Evolutionary conservation across 805 yeast genomes (phyloP), one percentile per base, ranked within the genome.

Genomic region (Candida dendrica): DNA sequence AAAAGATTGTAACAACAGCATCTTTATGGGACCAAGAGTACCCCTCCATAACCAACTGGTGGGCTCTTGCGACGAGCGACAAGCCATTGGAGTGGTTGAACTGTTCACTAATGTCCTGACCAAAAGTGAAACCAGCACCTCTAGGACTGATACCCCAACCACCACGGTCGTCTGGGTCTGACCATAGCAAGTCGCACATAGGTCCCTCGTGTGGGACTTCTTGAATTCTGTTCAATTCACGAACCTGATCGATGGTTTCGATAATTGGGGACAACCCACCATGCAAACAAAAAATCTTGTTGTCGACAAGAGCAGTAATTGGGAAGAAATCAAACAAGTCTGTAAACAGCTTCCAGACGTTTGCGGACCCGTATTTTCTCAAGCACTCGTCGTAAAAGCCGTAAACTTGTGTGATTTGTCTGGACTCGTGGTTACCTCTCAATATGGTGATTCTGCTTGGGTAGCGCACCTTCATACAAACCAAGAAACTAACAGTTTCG

Each of bases 71-170:
- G 49, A 90, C 84, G 48, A 90, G 69, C 40, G 84, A 74, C 49
- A 90, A 70, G 50, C 84, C 89, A 61, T 90, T 90, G 16, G 89
- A 82, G 65, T 89, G 96, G 61, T 90, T 90, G 66, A 90, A 90
- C 59, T 88, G 95, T 61, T 86, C 95, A 51, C 90, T 78, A 55
- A 89, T 87, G 70, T 90, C 96, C 68, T 84, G 95, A 55, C 97
- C 97, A 77, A 90, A 90, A 58, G 96, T 87, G 81, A 85, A 90
- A 64, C 97, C 97, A 47, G 97, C 97, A 72, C 96, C 96, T 77
- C 97, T 80, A 64, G 96, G 96, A 59, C 93, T 83, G 51, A 90
- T 86, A 48, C 96, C 96, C 97, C 97, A 90, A 55, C 96, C 96
- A 53, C 95, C 96, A 60, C 96, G 75, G 64, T 90, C 96, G 63